These are phyloP conservation scores for Penicillium atrosanguineum DNA, from an alignment of 495 filamentous ascomycete genomes.

Conservation along the genomic window DNA sequence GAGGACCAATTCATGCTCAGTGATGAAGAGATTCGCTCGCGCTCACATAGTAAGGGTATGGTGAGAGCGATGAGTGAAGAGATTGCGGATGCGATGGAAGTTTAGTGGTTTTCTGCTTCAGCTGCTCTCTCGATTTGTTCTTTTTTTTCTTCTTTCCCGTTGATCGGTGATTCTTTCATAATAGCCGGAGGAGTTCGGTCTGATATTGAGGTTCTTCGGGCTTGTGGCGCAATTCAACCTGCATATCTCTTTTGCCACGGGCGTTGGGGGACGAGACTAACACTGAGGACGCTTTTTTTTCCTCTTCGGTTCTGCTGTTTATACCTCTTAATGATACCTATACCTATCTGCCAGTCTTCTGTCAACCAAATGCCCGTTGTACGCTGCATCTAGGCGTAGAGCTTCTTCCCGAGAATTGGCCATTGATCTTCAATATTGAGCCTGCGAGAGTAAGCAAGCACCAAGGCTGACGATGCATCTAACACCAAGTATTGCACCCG, in stretches of 20 bases:
- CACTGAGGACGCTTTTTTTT: constrained; percentile 9
- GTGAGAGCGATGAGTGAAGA: constrained; percentile 72
- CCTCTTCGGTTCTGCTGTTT: constrained; percentile 3
- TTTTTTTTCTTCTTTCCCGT: constrained; percentile 18
- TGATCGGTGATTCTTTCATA: constrained; percentile 20
- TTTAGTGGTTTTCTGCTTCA: constrained; percentile 26
- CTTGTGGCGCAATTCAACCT: constrained; percentile 31
- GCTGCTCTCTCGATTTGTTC: constrained; percentile 4
- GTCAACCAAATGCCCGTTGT: background rate
- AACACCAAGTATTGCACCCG: background rate
- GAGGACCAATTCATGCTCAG: constrained; percentile 44
- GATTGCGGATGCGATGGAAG: constrained; percentile 69
- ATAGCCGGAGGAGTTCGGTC: constrained; percentile 24
- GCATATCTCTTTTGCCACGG: constrained; percentile 17
- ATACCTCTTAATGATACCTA: constrained; percentile 10
- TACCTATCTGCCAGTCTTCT: background rate
- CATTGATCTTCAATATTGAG: background rate
- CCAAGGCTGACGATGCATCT: background rate
- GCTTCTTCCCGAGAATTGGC: too few species aligned
- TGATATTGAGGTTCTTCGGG: constrained; percentile 8
- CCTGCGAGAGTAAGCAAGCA: background rate
- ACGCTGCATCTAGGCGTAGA: background rate
- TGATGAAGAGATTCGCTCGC: constrained; percentile 42
- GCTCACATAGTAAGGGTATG: constrained; percentile 42
- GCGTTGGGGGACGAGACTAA: constrained; percentile 21